phyloP scores from a whole-genome alignment of 768 basidiomycete genomes.

The Boletus rex-veris region DNA sequence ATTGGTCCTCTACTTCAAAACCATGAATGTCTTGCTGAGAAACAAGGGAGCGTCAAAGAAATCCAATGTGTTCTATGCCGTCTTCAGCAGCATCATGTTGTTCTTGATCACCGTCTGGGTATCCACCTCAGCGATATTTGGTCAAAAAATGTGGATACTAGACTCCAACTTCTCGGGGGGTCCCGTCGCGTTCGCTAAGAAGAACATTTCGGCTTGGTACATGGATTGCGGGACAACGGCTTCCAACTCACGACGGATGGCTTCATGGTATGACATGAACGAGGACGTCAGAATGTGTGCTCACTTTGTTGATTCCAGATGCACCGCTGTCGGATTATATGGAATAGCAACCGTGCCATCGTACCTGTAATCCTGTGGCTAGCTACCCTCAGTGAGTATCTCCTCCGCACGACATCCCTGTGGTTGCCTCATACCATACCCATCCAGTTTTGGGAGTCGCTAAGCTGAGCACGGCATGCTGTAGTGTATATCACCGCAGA shows the following conservation, averaged over 20 bases:
- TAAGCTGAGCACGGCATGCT: too few species aligned
- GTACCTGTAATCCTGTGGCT: constrained; percentile 22
- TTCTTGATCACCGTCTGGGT: constrained; percentile 32
- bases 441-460: constrained; percentile 6
- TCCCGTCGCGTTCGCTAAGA: constrained; percentile 28
- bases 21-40: constrained; percentile 13
- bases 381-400: constrained; percentile 16
- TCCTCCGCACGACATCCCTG: neutral
- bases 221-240: constrained; percentile 25
- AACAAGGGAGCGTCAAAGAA: neutral
- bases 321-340: constrained; percentile 38
- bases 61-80: constrained; percentile 13
- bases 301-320: constrained; percentile 29
- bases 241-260: constrained; percentile 36
- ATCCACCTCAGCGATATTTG: constrained; percentile 16
- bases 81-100: constrained; percentile 25
- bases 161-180: constrained; percentile 34
- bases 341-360: constrained; percentile 17
- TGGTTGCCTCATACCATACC: neutral
- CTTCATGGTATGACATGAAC: constrained; percentile 12
- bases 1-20: constrained; percentile 22
- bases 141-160: constrained; percentile 35
- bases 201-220: constrained; percentile 26
- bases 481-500: constrained; percentile 28
- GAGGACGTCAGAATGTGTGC: neutral